Evolutionary conservation across 768 basidiomycete species (phyloP).

Genomic region (Lactarius vividus): DNA sequence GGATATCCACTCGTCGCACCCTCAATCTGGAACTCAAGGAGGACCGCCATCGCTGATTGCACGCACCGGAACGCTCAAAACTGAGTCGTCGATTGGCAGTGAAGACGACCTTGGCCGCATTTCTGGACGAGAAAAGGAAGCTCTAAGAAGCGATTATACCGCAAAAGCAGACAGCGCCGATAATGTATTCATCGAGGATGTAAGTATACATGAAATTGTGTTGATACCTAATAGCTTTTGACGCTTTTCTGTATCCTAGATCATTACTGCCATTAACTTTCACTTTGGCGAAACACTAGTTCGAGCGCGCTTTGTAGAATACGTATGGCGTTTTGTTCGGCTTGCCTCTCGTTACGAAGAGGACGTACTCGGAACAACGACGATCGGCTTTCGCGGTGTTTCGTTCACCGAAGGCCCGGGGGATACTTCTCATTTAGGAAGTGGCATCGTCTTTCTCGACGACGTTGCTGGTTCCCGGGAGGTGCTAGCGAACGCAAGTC

Average conservation of each 20-base stretch:
- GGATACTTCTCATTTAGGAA: slow-evolving; percentile 58
- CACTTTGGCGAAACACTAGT: slow-evolving; percentile 91
- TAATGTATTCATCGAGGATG: slow-evolving; percentile 91
- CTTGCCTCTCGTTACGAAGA: slow-evolving; percentile 92
- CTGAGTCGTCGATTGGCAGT: slow-evolving; percentile 58
- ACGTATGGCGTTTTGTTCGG: slow-evolving; percentile 81
- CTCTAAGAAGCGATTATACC: slow-evolving; percentile 50
- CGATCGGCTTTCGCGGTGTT: slow-evolving; percentile 66
- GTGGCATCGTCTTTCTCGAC: slow-evolving; percentile 77
- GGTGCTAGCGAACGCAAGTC: slow-evolving; percentile 67
- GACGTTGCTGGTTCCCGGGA: slow-evolving; percentile 66
- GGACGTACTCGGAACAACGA: slow-evolving; percentile 64
- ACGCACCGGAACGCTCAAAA: slow-evolving; percentile 61
- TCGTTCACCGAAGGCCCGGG: slow-evolving; percentile 48
- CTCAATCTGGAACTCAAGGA: slow-evolving; percentile 36
- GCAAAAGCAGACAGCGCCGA: slow-evolving; percentile 66
- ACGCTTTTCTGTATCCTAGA: slow-evolving; percentile 42
- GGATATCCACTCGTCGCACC: slow-evolving; percentile 61
- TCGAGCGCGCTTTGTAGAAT: slow-evolving; percentile 86
- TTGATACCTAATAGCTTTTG: not conserved
- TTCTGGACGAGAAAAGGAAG: slow-evolving; percentile 45
- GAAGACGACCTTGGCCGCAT: slow-evolving; percentile 71
- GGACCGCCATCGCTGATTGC: slow-evolving; percentile 43
- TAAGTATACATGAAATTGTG: slow-evolving; percentile 41
- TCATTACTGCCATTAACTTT: slow-evolving; percentile 80